Conservation (phyloP, 495 filamentous ascomycete genomes). For the Trichoderma reesei region DNA sequence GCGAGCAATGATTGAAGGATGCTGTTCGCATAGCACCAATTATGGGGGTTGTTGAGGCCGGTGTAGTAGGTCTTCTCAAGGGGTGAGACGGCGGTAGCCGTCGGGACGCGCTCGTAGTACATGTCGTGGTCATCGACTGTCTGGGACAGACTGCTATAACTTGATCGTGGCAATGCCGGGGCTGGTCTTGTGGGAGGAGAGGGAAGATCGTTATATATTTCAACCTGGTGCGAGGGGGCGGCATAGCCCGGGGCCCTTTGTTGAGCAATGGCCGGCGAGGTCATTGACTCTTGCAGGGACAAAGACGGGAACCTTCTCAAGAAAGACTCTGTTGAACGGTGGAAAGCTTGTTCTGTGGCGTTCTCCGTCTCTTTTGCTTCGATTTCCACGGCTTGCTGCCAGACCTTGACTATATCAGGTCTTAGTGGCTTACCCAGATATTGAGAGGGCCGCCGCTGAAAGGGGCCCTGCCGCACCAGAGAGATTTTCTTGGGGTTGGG, state of each 20-base stretch:
- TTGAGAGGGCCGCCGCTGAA: slow-evolving; percentile 9
- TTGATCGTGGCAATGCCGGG: slow-evolving; percentile 73
- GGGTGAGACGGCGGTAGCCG: slow-evolving; percentile 16
- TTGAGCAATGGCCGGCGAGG: slow-evolving; percentile 19
- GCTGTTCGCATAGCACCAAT: slow-evolving; percentile 87
- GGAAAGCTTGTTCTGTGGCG: slow-evolving; percentile 31
- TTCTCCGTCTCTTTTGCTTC: slow-evolving; percentile 21
- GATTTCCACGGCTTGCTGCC: slow-evolving; percentile 17
- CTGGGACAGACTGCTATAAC: slow-evolving; percentile 75
- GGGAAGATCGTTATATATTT: slow-evolving; percentile 22
- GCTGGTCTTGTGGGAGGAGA: slow-evolving; percentile 58
- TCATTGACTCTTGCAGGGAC: slow-evolving; percentile 67
- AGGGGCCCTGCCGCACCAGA: slow-evolving; percentile 11
- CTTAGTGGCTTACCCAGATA: slow-evolving; percentile 13
- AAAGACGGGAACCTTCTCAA: slow-evolving; percentile 70
- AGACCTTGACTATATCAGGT: slow-evolving; percentile 30
- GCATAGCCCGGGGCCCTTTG: slow-evolving; percentile 19
- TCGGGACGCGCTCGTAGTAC: slow-evolving; percentile 25
- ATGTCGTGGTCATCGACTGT: slow-evolving; percentile 40
- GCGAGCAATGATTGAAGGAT: slow-evolving; percentile 74
- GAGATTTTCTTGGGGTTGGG: slow-evolving; percentile 12
- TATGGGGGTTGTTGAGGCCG: slow-evolving; percentile 70
- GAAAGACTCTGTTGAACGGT: slow-evolving; percentile 61
- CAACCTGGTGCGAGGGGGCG: slow-evolving; percentile 21
- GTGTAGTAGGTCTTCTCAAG: slow-evolving; percentile 30